Evolutionary conservation across 1,139 yeast species (phyloP).

Genomic region (Hansenula lynferdii): DNA sequence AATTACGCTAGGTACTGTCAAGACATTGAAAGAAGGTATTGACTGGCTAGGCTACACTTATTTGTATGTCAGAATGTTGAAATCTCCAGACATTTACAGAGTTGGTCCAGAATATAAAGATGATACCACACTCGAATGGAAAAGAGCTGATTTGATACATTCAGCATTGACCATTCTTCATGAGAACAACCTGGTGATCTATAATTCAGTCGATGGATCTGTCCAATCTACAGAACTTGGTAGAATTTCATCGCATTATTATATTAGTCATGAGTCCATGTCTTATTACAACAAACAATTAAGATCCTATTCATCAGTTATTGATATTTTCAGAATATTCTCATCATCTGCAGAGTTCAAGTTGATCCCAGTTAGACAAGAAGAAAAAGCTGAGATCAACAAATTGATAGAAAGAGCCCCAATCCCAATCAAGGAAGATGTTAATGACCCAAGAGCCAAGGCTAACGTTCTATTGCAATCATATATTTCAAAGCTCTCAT

Average conservation of each 20-base stretch:
- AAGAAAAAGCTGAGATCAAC: constrained; percentile 74
- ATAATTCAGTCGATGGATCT: constrained; percentile 44
- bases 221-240: constrained; percentile 73
- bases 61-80: constrained; percentile 73
- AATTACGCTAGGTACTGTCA: constrained; percentile 67
- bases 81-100: constrained; percentile 68
- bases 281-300: constrained; percentile 54
- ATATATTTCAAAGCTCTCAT: constrained; percentile 65
- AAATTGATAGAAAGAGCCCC: constrained; percentile 76
- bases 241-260: constrained; percentile 79
- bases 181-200: constrained; percentile 52
- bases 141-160: constrained; percentile 66
- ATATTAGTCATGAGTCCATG: constrained; percentile 74
- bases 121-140: constrained; percentile 43
- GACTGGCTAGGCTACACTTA: constrained; percentile 81
- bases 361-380: constrained; percentile 78
- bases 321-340: constrained; percentile 75
- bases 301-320: constrained; percentile 59
- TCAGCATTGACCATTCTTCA: constrained; percentile 64
- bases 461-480: constrained; percentile 79
- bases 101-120: constrained; percentile 64
- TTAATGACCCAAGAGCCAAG: constrained; percentile 74
- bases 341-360: constrained; percentile 82
- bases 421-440: constrained; percentile 72
- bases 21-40: constrained; percentile 58